Conservation (phyloP, 2,329 filamentous ascomycete genomes). For the Pyrenophora graminea region DNA sequence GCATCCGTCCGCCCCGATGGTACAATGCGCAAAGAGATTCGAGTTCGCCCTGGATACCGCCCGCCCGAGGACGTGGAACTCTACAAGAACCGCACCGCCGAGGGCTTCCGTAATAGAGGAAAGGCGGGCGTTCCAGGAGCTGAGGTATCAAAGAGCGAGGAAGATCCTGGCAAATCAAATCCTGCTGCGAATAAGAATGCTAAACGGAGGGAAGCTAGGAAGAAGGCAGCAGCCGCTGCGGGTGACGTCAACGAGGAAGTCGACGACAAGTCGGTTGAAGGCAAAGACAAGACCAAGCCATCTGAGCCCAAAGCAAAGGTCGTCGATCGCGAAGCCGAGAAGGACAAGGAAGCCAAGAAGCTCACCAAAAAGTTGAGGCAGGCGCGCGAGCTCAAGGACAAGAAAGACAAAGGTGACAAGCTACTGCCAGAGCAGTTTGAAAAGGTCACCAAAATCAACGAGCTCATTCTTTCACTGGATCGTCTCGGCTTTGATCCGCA, state of each 20-base stretch:
- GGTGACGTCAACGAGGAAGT: constrained; percentile 58
- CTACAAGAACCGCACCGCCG: constrained; percentile 90
- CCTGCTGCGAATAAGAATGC: constrained; percentile 77
- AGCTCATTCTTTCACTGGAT: constrained; percentile 86
- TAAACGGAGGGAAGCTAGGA: constrained; percentile 71
- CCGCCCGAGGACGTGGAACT: constrained; percentile 95
- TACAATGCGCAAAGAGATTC: constrained; percentile 89
- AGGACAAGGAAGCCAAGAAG: constrained; percentile 89
- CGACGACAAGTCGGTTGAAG: constrained; percentile 41
- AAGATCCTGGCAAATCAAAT: constrained; percentile 56
- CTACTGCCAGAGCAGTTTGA: constrained; percentile 93
- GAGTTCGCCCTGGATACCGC: constrained; percentile 88
- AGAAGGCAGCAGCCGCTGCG: constrained; percentile 54
- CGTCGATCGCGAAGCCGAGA: constrained; percentile 73
- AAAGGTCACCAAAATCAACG: constrained; percentile 96
- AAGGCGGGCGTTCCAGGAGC: constrained; percentile 76
- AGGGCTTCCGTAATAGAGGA: constrained; percentile 78
- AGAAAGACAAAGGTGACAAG: constrained; percentile 83
- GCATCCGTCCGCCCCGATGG: constrained; percentile 85
- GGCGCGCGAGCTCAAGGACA: constrained; percentile 84
- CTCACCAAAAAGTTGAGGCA: constrained; percentile 95
- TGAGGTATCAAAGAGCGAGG: constrained; percentile 52
- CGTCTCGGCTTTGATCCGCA: constrained; percentile 81
- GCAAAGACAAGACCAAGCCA: constrained; percentile 25
- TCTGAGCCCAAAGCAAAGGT: constrained; percentile 30